Percentiles rank a stretch among this genome's conserved stretches.
These are phyloP conservation scores for Sclerotiophoma versabilis DNA, from an alignment of 2,329 filamentous ascomycete species.

Conservation along the genomic window DNA sequence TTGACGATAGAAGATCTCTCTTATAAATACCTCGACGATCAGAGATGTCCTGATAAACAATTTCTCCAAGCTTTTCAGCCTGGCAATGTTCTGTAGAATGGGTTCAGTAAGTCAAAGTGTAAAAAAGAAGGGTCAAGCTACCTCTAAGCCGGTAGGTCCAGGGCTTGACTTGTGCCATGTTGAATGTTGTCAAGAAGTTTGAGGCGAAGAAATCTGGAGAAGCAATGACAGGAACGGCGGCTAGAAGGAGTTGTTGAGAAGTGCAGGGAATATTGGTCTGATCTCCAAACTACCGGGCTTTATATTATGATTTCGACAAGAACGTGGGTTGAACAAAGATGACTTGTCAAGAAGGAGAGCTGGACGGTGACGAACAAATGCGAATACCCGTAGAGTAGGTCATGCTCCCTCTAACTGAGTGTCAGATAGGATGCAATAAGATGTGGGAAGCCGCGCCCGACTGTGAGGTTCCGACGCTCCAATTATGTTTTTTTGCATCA, in stretches of 20 bases:
- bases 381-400: slow-evolving; percentile 27
- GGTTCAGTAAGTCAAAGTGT: neutral
- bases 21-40: slow-evolving; percentile 44
- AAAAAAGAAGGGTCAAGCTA: slow-evolving; percentile 16
- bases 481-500: slow-evolving; percentile 27
- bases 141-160: slow-evolving; percentile 42
- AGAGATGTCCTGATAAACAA: slow-evolving; percentile 45
- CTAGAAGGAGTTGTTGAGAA: neutral
- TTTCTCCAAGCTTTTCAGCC: slow-evolving; percentile 32
- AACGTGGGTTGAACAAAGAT: slow-evolving; percentile 8
- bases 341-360: slow-evolving; percentile 15
- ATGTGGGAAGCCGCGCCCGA: slow-evolving; percentile 26
- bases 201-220: neutral
- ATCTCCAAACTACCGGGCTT: neutral
- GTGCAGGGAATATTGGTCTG: neutral
- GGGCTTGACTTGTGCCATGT: slow-evolving; percentile 29
- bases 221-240: neutral
- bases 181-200: neutral
- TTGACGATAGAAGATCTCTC: neutral
- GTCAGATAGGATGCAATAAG: slow-evolving; percentile 22
- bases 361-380: slow-evolving; percentile 20
- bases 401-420: slow-evolving; percentile 26
- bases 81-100: slow-evolving; percentile 43
- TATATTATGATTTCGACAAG: slow-evolving; percentile 4
- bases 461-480: slow-evolving; percentile 22